Percentiles rank a stretch among this genome's conserved stretches.
phyloP scores from a whole-genome alignment of 768 basidiomycete genomes.

The Leccinellum albellum region DNA sequence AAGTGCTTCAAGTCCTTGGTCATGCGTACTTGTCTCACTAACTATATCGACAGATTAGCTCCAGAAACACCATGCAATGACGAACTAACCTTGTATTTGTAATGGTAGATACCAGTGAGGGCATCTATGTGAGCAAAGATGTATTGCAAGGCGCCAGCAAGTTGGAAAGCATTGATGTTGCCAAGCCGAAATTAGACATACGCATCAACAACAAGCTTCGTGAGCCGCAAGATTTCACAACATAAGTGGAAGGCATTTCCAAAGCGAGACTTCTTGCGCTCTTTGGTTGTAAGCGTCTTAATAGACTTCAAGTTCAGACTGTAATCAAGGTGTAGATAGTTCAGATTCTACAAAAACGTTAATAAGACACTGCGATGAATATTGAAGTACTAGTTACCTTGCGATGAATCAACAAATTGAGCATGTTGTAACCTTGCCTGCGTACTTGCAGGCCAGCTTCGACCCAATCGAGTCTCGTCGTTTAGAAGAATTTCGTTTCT shows the following conservation, averaged over 20 bases:
- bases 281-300: slow-evolving; percentile 97
- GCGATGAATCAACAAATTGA: slow-evolving; percentile 97
- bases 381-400: slow-evolving; percentile 50
- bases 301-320: slow-evolving; percentile 99
- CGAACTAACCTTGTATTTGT: slow-evolving; percentile 90
- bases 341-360: slow-evolving; percentile 58
- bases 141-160: slow-evolving; percentile 97
- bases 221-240: slow-evolving; percentile 95
- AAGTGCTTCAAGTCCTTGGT: slow-evolving; percentile 98
- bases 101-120: slow-evolving; percentile 98
- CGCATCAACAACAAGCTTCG: slow-evolving; percentile 97
- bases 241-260: slow-evolving; percentile 99
- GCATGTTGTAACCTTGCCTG: slow-evolving; percentile 99
- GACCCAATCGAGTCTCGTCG: slow-evolving; percentile 96
- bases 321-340: slow-evolving; percentile 94
- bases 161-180: slow-evolving; percentile 98
- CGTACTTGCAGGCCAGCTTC: slow-evolving; percentile 98
- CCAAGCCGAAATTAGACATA: slow-evolving; percentile 98
- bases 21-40: slow-evolving; percentile 99
- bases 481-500: slow-evolving; percentile 99
- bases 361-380: not conserved
- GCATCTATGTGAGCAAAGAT: slow-evolving; percentile 97
- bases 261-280: slow-evolving; percentile 99
- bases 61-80: not conserved
- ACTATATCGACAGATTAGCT: slow-evolving; percentile 37